phyloP scores from a whole-genome alignment of 2,329 filamentous ascomycete genomes.

The Colletotrichum agaves region DNA sequence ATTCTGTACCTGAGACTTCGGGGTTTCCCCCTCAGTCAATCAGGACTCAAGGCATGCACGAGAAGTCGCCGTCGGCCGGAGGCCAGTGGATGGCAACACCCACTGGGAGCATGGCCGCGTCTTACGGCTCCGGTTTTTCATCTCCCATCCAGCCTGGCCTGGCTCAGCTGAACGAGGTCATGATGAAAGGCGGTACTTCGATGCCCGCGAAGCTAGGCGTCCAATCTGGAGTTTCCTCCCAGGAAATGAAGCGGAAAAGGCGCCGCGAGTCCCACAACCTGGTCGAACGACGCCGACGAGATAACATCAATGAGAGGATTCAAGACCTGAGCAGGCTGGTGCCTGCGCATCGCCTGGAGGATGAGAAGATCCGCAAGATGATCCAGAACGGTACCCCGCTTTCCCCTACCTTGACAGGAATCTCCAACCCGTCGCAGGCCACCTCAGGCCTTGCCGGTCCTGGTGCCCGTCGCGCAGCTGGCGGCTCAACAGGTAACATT shows the following conservation, averaged over 20 bases:
- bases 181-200: slow-evolving; percentile 88
- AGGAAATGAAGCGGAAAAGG: slow-evolving; percentile 92
- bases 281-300: slow-evolving; percentile 91
- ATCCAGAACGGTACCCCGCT: slow-evolving; percentile 91
- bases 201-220: slow-evolving; percentile 85
- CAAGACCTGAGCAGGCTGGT: slow-evolving; percentile 96
- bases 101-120: slow-evolving; percentile 80
- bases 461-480: slow-evolving; percentile 81
- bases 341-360: slow-evolving; percentile 90
- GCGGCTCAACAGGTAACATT: slow-evolving; percentile 79
- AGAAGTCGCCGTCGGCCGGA: slow-evolving; percentile 78
- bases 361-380: slow-evolving; percentile 96
- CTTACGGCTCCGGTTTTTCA: slow-evolving; percentile 87
- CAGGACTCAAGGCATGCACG: slow-evolving; percentile 74
- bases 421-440: slow-evolving; percentile 76
- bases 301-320: slow-evolving; percentile 99
- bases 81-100: slow-evolving; percentile 91
- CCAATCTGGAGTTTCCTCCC: slow-evolving; percentile 72
- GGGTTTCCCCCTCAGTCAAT: slow-evolving; percentile 84
- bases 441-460: slow-evolving; percentile 90
- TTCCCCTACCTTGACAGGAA: slow-evolving; percentile 81
- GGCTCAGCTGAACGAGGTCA: slow-evolving; percentile 86
- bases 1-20: slow-evolving; percentile 76
- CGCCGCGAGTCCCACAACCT: slow-evolving; percentile 95
- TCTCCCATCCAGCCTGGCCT: slow-evolving; percentile 79